Conservation (phyloP, 2,329 filamentous ascomycete genomes). For the Dryadomyces quercivorus region DNA sequence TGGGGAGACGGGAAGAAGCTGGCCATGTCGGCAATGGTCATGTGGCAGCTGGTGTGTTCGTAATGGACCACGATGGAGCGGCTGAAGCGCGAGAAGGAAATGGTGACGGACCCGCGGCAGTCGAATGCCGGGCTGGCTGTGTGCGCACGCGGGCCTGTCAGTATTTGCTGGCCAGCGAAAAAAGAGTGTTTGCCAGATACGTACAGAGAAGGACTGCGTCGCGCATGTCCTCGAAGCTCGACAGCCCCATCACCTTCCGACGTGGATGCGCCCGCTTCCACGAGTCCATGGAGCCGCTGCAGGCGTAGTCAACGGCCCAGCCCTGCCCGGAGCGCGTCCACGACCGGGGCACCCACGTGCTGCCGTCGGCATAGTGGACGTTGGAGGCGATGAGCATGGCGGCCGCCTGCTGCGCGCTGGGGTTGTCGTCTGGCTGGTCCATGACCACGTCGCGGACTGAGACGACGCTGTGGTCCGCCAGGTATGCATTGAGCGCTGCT, state of each 20-base stretch:
- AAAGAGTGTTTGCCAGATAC: too few species aligned
- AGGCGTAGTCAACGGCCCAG: constrained; percentile 42
- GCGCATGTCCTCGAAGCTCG: constrained; percentile 31
- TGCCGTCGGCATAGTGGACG: constrained; percentile 32
- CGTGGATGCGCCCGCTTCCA: constrained; percentile 34
- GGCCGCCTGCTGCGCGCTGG: constrained; percentile 34
- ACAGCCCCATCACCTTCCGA: constrained; percentile 33
- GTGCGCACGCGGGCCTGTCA: constrained; percentile 3
- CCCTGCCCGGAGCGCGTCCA: constrained; percentile 32
- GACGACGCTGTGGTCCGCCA: constrained; percentile 3
- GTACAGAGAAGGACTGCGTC: constrained; percentile 34
- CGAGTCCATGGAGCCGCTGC: constrained; percentile 36
- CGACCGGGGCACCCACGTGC: constrained; percentile 34
- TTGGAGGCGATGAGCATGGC: constrained; percentile 33
- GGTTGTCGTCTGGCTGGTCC: constrained; percentile 36
- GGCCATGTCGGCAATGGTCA: constrained; percentile 37
- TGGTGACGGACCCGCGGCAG: constrained; percentile 37
- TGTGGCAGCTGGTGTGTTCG: constrained; percentile 44
- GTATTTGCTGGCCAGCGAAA: too few species aligned
- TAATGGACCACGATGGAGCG: constrained; percentile 40
- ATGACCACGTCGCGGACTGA: constrained; percentile 12
- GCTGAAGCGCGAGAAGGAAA: constrained; percentile 35
- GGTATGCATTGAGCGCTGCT: constrained; percentile 17
- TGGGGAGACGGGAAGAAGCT: constrained; percentile 33
- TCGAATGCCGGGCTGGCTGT: constrained; percentile 46